Evolutionary conservation across 1,139 yeast species (phyloP).

Genomic region (Blastobotrys persicus): DNA sequence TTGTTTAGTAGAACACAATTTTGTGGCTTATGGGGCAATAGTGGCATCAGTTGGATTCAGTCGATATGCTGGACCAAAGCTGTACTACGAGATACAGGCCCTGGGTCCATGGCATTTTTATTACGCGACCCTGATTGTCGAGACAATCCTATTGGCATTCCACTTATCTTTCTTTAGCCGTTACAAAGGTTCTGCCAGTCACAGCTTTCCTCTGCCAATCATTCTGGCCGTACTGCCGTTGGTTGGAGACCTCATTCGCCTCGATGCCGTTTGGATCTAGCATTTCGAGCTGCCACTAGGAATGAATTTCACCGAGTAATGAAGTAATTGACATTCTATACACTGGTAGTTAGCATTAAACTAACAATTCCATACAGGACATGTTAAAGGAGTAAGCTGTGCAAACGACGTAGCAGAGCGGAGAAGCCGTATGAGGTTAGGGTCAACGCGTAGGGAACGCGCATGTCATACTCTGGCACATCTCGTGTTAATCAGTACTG

Average conservation of each 20-base stretch:
- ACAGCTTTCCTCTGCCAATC: neutral
- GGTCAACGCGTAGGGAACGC: too few species aligned
- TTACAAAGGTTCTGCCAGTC: neutral
- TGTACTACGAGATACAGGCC: neutral
- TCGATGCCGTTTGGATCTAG: too few species aligned
- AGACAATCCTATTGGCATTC: neutral
- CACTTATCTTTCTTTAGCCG: neutral
- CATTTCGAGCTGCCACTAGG: too few species aligned
- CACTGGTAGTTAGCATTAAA: too few species aligned
- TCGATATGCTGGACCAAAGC: neutral
- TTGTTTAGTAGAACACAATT: neutral
- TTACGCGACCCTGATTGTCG: neutral
- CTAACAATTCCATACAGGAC: too few species aligned
- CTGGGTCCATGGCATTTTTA: neutral
- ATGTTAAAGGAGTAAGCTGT: too few species aligned
- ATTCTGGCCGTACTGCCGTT: neutral
- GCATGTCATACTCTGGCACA: too few species aligned
- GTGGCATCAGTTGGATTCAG: neutral
- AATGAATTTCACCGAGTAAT: too few species aligned
- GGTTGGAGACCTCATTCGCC: neutral
- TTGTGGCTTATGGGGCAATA: neutral
- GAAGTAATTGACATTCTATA: too few species aligned
- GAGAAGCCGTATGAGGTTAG: too few species aligned
- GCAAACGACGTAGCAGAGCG: too few species aligned
- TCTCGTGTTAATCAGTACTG: too few species aligned